Percentiles rank a stretch among this genome's conserved stretches.
phyloP scores from a whole-genome alignment of 2,329 filamentous ascomycete genomes.

The Aciculosporium take region DNA sequence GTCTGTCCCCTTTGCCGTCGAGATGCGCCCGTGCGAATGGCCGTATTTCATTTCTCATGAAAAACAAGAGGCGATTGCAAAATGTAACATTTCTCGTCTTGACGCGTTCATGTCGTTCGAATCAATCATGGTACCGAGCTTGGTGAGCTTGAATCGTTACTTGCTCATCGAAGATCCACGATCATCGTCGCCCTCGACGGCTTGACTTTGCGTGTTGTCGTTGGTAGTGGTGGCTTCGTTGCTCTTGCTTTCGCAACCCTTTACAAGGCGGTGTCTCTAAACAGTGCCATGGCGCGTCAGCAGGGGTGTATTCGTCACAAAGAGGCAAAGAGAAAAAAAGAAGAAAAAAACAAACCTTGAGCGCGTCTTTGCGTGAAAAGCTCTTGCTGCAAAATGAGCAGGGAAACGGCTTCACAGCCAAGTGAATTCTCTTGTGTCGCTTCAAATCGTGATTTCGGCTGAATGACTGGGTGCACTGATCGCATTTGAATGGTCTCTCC shows the following conservation, averaged over 20 bases:
- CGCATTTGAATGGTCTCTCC: constrained; percentile 88
- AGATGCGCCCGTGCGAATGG: no score
- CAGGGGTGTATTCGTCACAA: neutral
- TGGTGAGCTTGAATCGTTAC: constrained; percentile 1
- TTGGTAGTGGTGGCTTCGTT: constrained; percentile 12
- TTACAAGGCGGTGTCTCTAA: constrained; percentile 49
- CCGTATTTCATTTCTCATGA: no score
- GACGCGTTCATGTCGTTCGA: neutral
- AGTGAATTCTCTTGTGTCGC: constrained; percentile 85
- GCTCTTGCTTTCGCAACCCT: constrained; percentile 38
- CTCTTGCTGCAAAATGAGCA: constrained; percentile 88
- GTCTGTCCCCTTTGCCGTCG: no score
- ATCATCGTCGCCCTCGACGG: constrained; percentile 6
- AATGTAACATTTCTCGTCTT: neutral
- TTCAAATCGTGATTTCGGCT: constrained; percentile 95
- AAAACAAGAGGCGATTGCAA: no score
- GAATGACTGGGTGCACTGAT: constrained; percentile 83
- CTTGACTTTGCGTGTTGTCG: constrained; percentile 7
- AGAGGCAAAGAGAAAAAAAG: neutral
- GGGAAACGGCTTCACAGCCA: constrained; percentile 90
- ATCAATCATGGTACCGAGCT: neutral
- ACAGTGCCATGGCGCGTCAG: neutral
- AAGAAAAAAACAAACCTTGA: constrained; percentile 56
- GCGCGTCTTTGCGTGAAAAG: constrained; percentile 88
- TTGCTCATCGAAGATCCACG: constrained; percentile 4